phyloP scores from a whole-genome alignment of 345 rosid species.

The Angophora floribunda region DNA sequence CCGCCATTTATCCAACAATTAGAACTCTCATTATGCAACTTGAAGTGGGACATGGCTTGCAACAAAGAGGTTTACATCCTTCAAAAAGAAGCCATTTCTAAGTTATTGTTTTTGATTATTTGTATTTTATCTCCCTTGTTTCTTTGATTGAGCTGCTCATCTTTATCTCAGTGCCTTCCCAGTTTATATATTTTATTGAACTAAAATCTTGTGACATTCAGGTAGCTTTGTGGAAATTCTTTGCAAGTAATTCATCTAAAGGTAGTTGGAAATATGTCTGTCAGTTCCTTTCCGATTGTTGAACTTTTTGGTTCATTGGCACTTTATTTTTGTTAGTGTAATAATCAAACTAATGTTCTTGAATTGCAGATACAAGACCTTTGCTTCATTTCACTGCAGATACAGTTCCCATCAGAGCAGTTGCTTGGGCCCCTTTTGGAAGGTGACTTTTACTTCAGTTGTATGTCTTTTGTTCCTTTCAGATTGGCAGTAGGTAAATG shows the following conservation, averaged over 20 bases:
- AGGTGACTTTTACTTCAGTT: slow-evolving; percentile 27
- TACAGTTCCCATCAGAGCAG: slow-evolving; percentile 68
- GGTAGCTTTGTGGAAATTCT: slow-evolving; percentile 97
- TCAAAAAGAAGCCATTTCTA: background rate
- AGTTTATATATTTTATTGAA: background rate
- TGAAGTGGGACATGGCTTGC: background rate
- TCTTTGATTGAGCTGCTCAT: background rate
- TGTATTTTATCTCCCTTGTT: background rate
- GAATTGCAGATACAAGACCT: slow-evolving; percentile 75
- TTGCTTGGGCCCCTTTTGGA: slow-evolving; percentile 83
- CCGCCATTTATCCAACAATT: background rate
- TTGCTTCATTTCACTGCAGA: slow-evolving; percentile 81
- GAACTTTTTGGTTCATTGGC: background rate
- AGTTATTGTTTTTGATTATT: background rate
- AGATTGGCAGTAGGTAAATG: background rate
- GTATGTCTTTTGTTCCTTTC: background rate
- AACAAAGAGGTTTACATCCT: background rate
- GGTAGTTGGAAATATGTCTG: slow-evolving; percentile 24
- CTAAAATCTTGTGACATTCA: slow-evolving; percentile 7
- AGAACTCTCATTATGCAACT: background rate
- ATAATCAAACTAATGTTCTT: background rate
- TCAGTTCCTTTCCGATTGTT: background rate
- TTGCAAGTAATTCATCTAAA: slow-evolving; percentile 28
- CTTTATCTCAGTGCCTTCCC: background rate
- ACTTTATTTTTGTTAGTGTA: background rate